Evolutionary conservation across 192 early-diverging fungal species (phyloP).

Genomic region (Mortierella antarctica): DNA sequence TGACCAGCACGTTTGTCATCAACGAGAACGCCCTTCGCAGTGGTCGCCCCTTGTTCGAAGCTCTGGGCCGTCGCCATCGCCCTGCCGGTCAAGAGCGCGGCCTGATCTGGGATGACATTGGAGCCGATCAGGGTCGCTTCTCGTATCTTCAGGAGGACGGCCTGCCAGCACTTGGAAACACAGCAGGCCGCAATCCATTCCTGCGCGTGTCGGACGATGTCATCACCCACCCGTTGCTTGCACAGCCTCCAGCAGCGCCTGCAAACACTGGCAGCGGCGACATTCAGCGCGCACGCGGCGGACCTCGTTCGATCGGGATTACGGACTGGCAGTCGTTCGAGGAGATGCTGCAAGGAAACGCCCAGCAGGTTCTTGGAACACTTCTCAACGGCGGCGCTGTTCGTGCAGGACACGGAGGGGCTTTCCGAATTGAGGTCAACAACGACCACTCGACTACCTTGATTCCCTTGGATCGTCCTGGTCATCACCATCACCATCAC

Average conservation of each 20-base stretch:
- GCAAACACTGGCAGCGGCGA: slow-evolving; percentile 15
- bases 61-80: slow-evolving; percentile 46
- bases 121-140: slow-evolving; percentile 45
- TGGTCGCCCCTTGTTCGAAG: slow-evolving; percentile 43
- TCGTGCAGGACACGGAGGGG: slow-evolving; percentile 27
- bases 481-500: slow-evolving; percentile 29
- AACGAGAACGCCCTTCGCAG: slow-evolving; percentile 47
- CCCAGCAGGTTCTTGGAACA: slow-evolving; percentile 35
- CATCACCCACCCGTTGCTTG: slow-evolving; percentile 73
- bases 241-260: slow-evolving; percentile 53
- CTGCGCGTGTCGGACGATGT: slow-evolving; percentile 60
- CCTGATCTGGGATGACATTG: slow-evolving; percentile 47
- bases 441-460: slow-evolving; percentile 32
- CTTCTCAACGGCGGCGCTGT: slow-evolving; percentile 35
- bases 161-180: slow-evolving; percentile 31
- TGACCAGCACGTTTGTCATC: slow-evolving; percentile 48
- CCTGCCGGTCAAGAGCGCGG: slow-evolving; percentile 52
- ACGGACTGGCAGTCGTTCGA: slow-evolving; percentile 71
- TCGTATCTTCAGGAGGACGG: slow-evolving; percentile 41
- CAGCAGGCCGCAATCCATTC: slow-evolving; percentile 38
- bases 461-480: slow-evolving; percentile 31
- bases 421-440: slow-evolving; percentile 47
- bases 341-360: slow-evolving; percentile 65
- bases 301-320: slow-evolving; percentile 43
- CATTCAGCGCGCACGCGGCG: slow-evolving; percentile 18